Conservation (phyloP, 495 filamentous ascomycete genomes). For the Aspergillus bertholletiae region DNA sequence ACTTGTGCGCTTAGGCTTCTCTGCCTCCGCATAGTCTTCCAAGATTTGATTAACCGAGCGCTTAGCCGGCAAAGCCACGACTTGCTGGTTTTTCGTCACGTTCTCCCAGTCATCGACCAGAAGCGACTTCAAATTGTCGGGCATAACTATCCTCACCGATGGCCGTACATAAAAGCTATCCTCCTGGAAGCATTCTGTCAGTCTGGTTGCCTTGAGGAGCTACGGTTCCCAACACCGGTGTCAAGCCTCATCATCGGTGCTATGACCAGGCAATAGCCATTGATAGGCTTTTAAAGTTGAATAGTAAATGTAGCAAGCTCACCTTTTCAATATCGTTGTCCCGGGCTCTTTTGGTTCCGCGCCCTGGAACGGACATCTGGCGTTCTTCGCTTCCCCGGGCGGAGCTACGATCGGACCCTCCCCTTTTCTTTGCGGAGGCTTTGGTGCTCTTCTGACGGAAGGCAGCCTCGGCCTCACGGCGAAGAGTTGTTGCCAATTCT, state of each 20-base stretch:
- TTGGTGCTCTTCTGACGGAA: constrained; percentile 40
- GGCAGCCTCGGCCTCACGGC: constrained; percentile 40
- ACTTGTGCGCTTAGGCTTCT: constrained; percentile 60
- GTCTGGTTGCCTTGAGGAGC: neutral
- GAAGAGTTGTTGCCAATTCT: constrained; percentile 61
- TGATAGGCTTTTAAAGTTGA: neutral
- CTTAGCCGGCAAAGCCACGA: constrained; percentile 77
- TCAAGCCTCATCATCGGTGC: neutral
- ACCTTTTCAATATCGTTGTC: constrained; percentile 88
- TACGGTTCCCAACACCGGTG: neutral
- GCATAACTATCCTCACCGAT: constrained; percentile 72
- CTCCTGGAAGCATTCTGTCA: constrained; percentile 54
- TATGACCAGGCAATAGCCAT: neutral
- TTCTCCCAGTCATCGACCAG: constrained; percentile 99
- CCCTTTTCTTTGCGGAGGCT: constrained; percentile 54
- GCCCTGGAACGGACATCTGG: constrained; percentile 60
- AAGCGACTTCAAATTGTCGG: constrained; percentile 81
- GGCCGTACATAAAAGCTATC: constrained; percentile 77
- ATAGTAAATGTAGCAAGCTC: constrained; percentile 31
- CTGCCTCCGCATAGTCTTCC: constrained; percentile 67
- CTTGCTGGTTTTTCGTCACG: constrained; percentile 86
- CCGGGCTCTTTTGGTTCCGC: constrained; percentile 65
- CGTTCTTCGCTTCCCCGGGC: constrained; percentile 85
- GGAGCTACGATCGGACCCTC: constrained; percentile 73
- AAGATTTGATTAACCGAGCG: constrained; percentile 74